Base-by-base conservation (phyloP, 1,284 basidiomycete genomes). In the Quambalaria eucalypti region DNA sequence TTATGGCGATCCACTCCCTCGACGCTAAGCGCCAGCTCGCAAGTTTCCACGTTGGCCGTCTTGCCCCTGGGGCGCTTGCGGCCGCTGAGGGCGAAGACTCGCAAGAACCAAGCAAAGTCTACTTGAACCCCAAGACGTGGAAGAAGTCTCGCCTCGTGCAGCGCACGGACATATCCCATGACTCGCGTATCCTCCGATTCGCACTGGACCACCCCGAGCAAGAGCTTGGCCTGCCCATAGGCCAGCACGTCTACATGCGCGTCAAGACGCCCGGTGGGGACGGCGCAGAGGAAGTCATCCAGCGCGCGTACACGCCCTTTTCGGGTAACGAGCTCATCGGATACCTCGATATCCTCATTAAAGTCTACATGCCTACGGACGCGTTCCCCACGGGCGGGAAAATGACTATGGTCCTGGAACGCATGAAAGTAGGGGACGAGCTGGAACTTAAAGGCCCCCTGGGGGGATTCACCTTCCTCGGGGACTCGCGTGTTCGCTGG, bases 381-480 rank as follows among this genome's bases (percentile, higher is more conserved):
- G 61, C 64, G 21, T 80, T 76, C 55, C 80, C 79, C 0, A 14
- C 25, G 2, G 52, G 84, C 14, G 84, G 84, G 3, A 80, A 80
- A 59, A 84, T 85, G 82, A 80, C 83, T 1, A 77, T 77, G 29
- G 80, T 79, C 0, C 80, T 85, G 59, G 71, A 81, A 48, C 77
- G 80, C 58, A 78, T 86, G 2, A 56, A 69, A 8, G 61, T 81
- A 2, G 83, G 80, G 7, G 82, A 84, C 50, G 61, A 42, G 2
- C 72, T 84, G n/a, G 82, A 85, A 59, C 64, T 85, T 50, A 85
- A 85, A 66, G 85, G 84, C 0, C 85, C 84, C 0, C 71, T 85
- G 2, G 84, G 84, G 0, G 79, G 79, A 1, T 85, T 85, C 68
- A 71, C 79, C 14, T 85, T 82, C 79, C 69, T 78, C 4, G 82